phyloP scores from a whole-genome alignment of 345 rosid genomes.

The Eucalyptus pumila region DNA sequence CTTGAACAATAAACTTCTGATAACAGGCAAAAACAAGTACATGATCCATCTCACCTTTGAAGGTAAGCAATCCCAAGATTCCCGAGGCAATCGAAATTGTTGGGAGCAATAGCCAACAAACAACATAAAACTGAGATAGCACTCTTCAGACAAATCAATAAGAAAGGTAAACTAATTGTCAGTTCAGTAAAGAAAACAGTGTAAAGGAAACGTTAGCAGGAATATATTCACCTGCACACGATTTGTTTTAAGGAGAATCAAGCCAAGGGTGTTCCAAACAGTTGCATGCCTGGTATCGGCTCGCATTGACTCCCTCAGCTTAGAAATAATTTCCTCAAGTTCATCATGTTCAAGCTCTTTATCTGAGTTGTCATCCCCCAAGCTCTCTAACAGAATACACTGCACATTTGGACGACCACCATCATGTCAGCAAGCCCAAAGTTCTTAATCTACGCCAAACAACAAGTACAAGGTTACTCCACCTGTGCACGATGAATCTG shows the following conservation, averaged over 20 bases:
- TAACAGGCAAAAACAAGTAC: not conserved
- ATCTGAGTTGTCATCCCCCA: slow-evolving; percentile 43
- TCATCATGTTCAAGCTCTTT: slow-evolving; percentile 76
- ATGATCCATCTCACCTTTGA: slow-evolving; percentile 41
- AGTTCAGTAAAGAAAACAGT: not conserved
- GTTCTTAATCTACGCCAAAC: not conserved
- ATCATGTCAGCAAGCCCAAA: not conserved
- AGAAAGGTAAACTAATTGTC: not conserved
- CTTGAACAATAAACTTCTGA: not conserved
- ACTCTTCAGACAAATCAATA: slow-evolving; percentile 26
- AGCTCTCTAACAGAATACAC: slow-evolving; percentile 74
- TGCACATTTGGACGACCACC: slow-evolving; percentile 7
- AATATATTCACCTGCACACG: slow-evolving; percentile 50
- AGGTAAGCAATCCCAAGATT: slow-evolving; percentile 89
- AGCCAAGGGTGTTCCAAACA: slow-evolving; percentile 85
- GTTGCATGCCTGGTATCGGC: slow-evolving; percentile 65
- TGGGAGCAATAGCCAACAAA: slow-evolving; percentile 48
- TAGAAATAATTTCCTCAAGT: slow-evolving; percentile 63
- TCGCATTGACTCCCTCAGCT: slow-evolving; percentile 64
- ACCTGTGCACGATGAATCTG: slow-evolving; percentile 99
- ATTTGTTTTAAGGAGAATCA: slow-evolving; percentile 80
- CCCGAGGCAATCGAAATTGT: slow-evolving; percentile 81
- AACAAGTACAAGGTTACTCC: slow-evolving; percentile 1
- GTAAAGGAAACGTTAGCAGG: not conserved
- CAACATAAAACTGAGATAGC: slow-evolving; percentile 67